Base-by-base conservation (phyloP, 768 basidiomycete species). In the Russula ochroleuca region DNA sequence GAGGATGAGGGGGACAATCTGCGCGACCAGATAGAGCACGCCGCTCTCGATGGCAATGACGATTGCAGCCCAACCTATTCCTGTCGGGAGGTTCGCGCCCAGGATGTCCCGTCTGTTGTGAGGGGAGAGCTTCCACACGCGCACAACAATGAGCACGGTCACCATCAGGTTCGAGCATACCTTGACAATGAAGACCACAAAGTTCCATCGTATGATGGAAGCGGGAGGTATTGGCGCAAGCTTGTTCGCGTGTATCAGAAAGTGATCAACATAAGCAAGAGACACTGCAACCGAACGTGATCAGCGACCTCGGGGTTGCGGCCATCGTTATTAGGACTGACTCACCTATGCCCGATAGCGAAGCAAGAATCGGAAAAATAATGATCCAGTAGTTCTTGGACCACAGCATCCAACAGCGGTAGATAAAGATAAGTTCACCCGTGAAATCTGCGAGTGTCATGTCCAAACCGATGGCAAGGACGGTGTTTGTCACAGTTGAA, bases 401-500 rank as follows among this genome's bases (percentile, higher is more conserved):
- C 77, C 78, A 80, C 51, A 80, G 51, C 63, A 76, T 66, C 73
- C 76, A 80, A 69, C 77, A 78, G 38, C 80, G 79, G 60, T 78
- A 79, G 33, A 77, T 65, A 38, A 79, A 72, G 53, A 74, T 64
- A 40, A 73, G 17, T 66, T 77, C 71, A 1, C 76, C 77, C 21
- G 75, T 33, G 47, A 78, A 72, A 65, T 78, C 76, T 75, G 31
- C 70, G 28, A 28, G n/a, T n/a, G n/a, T n/a, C n/a, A n/a, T n/a
- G n/a, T n/a, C n/a, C n/a, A n/a, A n/a, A n/a, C n/a, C n/a, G n/a
- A n/a, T n/a, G n/a, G n/a, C 28, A 28, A 28, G 28, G 28, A 28
- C 28, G 28, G 2, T 5, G 28, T 28, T 28, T 28, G 28, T 28
- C 28, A 2, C 28, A 2, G 5, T 52, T 5, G 73, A 63, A 62